These are phyloP conservation scores for Carex sylvatica DNA, from an alignment of 202 grass and related monocot genomes.

Conservation along the genomic window DNA sequence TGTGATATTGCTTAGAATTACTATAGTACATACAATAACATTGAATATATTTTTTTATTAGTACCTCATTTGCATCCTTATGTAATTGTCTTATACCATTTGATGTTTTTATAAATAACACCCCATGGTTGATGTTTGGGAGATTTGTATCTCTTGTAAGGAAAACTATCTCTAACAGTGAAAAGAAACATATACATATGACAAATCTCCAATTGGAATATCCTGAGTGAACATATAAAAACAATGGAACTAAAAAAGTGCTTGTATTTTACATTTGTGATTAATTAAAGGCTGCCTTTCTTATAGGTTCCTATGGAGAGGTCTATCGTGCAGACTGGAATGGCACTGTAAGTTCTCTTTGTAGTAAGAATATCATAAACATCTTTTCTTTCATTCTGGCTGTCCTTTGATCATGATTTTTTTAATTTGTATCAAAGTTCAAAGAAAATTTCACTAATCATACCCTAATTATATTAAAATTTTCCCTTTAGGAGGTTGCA, in stretches of 20 bases:
- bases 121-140: neutral
- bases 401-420: neutral
- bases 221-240: neutral
- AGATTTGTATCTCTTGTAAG: neutral
- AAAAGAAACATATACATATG: slow-evolving; percentile 12
- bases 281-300: neutral
- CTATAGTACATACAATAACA: neutral
- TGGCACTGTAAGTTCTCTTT: slow-evolving; percentile 80
- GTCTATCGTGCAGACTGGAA: slow-evolving; percentile 98
- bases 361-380: slow-evolving; percentile 18
- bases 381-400: neutral
- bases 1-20: neutral
- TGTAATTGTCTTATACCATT: neutral
- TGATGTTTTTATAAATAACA: neutral
- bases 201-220: slow-evolving; percentile 5
- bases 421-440: neutral
- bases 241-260: slow-evolving; percentile 1
- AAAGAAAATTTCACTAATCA: slow-evolving; percentile 14
- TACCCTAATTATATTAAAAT: slow-evolving; percentile 21
- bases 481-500: slow-evolving; percentile 81
- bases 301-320: slow-evolving; percentile 86
- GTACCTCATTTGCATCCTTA: neutral
- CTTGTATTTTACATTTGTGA: slow-evolving; percentile 15
- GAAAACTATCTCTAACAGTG: neutral
- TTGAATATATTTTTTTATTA: neutral